A percentile compares a stretch with the other conserved stretches of the same genome.
Conservation (phyloP, 2,329 filamentous ascomycete species). For the Lasiodiplodia hormozganensis region DNA sequence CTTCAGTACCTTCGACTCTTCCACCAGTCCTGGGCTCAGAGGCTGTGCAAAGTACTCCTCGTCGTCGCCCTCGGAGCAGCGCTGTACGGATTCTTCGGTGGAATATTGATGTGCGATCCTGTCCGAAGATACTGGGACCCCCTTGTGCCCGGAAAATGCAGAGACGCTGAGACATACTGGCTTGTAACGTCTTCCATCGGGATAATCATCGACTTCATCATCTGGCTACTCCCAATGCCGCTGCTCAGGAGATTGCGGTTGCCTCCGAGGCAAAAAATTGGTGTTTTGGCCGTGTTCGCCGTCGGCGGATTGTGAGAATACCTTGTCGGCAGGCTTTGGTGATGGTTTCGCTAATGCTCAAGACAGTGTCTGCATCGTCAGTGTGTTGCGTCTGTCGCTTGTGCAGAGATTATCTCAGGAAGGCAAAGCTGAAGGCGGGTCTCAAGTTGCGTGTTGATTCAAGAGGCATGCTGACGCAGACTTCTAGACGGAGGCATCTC, state of each 20-base stretch:
- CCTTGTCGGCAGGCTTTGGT: neutral
- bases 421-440: conserved; percentile 31
- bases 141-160: conserved; percentile 38
- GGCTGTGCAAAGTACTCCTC: conserved; percentile 39
- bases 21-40: conserved; percentile 42
- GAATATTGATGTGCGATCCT: conserved; percentile 44
- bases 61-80: conserved; percentile 38
- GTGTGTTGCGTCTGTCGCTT: conserved; percentile 43
- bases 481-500: conserved; percentile 12
- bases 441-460: too few species aligned
- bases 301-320: conserved; percentile 47
- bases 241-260: conserved; percentile 43
- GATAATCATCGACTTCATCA: conserved; percentile 42
- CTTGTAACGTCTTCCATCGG: conserved; percentile 42
- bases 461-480: neutral
- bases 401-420: conserved; percentile 38
- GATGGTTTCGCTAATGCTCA: neutral
- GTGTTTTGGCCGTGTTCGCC: conserved; percentile 45
- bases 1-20: conserved; percentile 42
- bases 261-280: conserved; percentile 43
- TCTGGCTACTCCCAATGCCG: conserved; percentile 42
- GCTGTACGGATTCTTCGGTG: conserved; percentile 42
- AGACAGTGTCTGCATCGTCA: conserved; percentile 42
- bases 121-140: conserved; percentile 44
- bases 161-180: conserved; percentile 41